These are phyloP conservation scores for Fomitopsis pinicola DNA, from an alignment of 1,284 basidiomycete genomes.

Conservation along the genomic window DNA sequence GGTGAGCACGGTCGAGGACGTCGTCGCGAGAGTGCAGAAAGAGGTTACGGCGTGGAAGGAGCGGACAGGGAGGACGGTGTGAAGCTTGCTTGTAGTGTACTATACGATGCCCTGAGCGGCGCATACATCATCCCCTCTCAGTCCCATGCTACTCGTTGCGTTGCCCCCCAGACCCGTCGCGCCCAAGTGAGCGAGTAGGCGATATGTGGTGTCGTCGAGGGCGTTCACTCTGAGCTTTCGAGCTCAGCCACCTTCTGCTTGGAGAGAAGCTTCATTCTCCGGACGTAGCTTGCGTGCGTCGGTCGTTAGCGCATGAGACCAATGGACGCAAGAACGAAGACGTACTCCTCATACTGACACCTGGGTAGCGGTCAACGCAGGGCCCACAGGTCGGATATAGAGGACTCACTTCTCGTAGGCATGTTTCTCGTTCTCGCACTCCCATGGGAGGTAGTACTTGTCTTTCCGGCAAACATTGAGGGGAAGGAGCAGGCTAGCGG, in stretches of 20 bases:
- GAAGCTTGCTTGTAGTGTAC: slow-evolving; percentile 5
- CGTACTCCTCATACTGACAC: slow-evolving; percentile 90
- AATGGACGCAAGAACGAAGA: slow-evolving; percentile 17
- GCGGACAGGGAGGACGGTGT: slow-evolving; percentile 32
- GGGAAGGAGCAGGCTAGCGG: slow-evolving; percentile 74
- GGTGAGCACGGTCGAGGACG: slow-evolving; percentile 67
- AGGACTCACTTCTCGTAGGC: slow-evolving; percentile 66
- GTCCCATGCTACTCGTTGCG: background rate
- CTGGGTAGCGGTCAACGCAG: slow-evolving; percentile 33
- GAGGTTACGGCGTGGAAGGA: slow-evolving; percentile 55
- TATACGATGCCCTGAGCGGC: background rate
- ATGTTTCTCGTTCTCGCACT: slow-evolving; percentile 79
- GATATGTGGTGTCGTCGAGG: background rate
- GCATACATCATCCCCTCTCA: background rate
- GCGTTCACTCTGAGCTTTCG: slow-evolving; percentile 40
- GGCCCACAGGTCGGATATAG: slow-evolving; percentile 2
- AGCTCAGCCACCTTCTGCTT: slow-evolving; percentile 67
- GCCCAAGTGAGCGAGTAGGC: too few relatives aligned
- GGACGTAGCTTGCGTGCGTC: slow-evolving; percentile 58
- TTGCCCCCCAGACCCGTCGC: background rate
- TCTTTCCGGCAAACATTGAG: slow-evolving; percentile 78
- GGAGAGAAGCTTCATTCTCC: slow-evolving; percentile 77
- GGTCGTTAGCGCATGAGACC: slow-evolving; percentile 8
- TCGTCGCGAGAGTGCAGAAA: slow-evolving; percentile 56
- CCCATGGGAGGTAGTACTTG: slow-evolving; percentile 74